These are phyloP conservation scores for Cordyceps tenuipes DNA, from an alignment of 2,329 filamentous ascomycete genomes.

Conservation along the genomic window DNA sequence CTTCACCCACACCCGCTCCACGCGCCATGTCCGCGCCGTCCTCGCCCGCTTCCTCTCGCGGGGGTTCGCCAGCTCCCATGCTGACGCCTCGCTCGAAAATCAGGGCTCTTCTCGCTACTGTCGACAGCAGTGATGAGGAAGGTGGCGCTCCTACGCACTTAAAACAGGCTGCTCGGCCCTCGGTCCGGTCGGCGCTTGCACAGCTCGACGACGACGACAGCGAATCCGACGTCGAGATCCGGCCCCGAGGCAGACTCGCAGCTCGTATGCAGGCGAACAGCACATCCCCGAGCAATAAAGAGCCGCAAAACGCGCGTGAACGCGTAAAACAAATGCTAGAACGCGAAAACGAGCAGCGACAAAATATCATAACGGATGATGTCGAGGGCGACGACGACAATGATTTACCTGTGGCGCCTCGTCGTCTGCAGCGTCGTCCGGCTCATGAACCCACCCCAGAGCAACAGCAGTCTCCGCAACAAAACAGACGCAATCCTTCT, in stretches of 20 bases:
- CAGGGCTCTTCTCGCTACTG: slow-evolving; percentile 41
- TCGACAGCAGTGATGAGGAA: slow-evolving; percentile 45
- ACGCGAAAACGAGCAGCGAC: slow-evolving; percentile 17
- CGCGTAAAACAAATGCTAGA: slow-evolving; percentile 37
- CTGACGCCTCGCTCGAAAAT: slow-evolving; percentile 48
- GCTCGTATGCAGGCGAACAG: slow-evolving; percentile 48
- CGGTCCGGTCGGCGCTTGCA: slow-evolving; percentile 14
- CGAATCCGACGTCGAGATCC: slow-evolving; percentile 28
- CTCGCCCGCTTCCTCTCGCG: slow-evolving; percentile 35
- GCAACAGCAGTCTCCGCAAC: slow-evolving; percentile 16
- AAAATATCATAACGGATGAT: slow-evolving; percentile 23
- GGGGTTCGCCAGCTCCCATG: slow-evolving; percentile 31
- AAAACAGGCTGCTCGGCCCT: slow-evolving; percentile 19
- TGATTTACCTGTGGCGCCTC: slow-evolving; percentile 31
- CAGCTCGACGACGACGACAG: slow-evolving; percentile 36
- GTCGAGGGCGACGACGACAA: slow-evolving; percentile 36
- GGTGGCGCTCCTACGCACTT: neutral
- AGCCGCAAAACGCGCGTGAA: slow-evolving; percentile 29
- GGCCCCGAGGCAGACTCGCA: slow-evolving; percentile 56
- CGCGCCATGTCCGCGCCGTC: slow-evolving; percentile 28
- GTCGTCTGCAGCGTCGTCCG: slow-evolving; percentile 30
- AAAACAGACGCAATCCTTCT: slow-evolving; percentile 18
- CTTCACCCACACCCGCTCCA: neutral
- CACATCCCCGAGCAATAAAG: slow-evolving; percentile 11
- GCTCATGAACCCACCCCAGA: slow-evolving; percentile 28